A percentile compares a stretch with the other conserved stretches of the same genome.
Evolutionary conservation across 768 basidiomycete species (phyloP).

Genomic region (Macrolepiota dolichaula): DNA sequence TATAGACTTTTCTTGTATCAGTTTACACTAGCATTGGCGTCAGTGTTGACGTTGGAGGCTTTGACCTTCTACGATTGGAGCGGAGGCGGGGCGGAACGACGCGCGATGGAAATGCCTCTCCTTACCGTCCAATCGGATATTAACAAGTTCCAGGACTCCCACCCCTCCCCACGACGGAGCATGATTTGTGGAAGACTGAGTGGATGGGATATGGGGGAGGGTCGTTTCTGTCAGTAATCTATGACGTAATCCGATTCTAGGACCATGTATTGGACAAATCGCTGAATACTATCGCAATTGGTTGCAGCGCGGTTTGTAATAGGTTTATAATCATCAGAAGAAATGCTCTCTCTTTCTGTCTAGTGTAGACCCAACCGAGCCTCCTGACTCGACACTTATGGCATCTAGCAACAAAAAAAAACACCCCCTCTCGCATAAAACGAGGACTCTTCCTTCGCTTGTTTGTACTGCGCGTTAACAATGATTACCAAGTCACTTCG

Average conservation of each 20-base stretch:
- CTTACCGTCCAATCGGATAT: neutral
- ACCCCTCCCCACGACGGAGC: neutral
- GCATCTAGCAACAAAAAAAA: neutral
- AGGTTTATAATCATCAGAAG: neutral
- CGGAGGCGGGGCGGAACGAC: neutral
- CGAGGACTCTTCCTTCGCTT: neutral
- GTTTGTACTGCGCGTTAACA: neutral
- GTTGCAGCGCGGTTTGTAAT: neutral
- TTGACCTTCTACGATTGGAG: neutral
- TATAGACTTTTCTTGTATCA: neutral
- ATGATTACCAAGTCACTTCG: neutral
- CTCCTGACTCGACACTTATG: neutral
- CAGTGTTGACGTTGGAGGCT: neutral
- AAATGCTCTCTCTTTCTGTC: neutral
- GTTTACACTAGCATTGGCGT: neutral
- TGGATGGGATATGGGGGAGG: neutral
- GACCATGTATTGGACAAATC: neutral
- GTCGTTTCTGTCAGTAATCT: neutral
- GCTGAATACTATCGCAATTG: neutral
- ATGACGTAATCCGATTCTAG: neutral
- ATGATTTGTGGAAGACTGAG: neutral
- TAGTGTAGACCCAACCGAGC: neutral
- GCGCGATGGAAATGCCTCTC: neutral
- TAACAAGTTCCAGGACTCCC: neutral
- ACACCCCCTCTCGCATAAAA: too few species aligned